These are phyloP conservation scores for Sporisorium reilianum DNA, from an alignment of 1,284 basidiomycete genomes.

Conservation along the genomic window DNA sequence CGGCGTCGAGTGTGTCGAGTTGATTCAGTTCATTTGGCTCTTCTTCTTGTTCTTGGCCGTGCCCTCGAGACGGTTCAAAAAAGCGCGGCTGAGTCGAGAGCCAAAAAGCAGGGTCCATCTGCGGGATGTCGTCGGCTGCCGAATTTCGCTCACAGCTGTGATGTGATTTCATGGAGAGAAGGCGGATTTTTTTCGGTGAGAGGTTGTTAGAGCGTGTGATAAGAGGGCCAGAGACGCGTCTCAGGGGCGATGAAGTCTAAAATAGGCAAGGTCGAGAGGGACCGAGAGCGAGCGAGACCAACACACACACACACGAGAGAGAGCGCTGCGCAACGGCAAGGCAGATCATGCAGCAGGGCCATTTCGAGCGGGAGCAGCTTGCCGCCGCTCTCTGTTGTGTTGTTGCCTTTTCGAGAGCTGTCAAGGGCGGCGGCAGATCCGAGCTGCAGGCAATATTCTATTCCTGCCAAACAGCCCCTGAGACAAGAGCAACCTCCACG, in stretches of 20 bases:
- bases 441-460: slow-evolving; percentile 2
- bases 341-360: too few relatives aligned
- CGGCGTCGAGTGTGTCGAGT: not conserved
- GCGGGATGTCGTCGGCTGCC: not conserved
- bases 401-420: slow-evolving; percentile 2
- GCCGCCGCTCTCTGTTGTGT: too few relatives aligned
- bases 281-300: slow-evolving; percentile 21
- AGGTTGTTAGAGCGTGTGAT: not conserved
- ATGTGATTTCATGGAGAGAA: too few relatives aligned
- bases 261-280: not conserved
- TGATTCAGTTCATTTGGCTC: not conserved
- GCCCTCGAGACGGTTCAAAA: not conserved
- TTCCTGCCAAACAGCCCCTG: slow-evolving; percentile 13
- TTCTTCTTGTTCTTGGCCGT: not conserved
- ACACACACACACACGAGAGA: slow-evolving; percentile 13
- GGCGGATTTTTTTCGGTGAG: not conserved
- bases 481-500: not conserved
- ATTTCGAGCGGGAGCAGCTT: too few relatives aligned
- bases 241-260: slow-evolving; percentile 11
- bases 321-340: too few relatives aligned
- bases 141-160: not conserved
- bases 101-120: not conserved
- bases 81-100: slow-evolving; percentile 3
- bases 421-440: slow-evolving; percentile 1
- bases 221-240: slow-evolving; percentile 2